These are phyloP conservation scores for Lipomyces mesembrius DNA, from an alignment of 805 yeast genomes.

Conservation along the genomic window DNA sequence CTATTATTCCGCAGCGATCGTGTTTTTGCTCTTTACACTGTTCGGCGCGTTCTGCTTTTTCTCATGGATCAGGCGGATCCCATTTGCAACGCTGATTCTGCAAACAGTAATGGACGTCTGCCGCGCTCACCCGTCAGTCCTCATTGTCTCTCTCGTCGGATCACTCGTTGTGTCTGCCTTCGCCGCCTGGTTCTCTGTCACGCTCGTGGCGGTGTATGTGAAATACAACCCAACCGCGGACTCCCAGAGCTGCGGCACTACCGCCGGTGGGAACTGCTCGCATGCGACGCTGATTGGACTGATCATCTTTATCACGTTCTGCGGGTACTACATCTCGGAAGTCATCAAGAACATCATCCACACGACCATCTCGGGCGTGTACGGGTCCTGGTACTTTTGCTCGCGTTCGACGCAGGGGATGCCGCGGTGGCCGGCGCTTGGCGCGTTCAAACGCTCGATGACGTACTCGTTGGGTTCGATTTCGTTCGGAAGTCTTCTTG, in stretches of 20 bases:
- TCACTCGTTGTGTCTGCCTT: slow-evolving; percentile 63
- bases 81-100: slow-evolving; percentile 71
- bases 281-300: slow-evolving; percentile 67
- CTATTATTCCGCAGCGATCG: slow-evolving; percentile 82
- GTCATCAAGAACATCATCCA: slow-evolving; percentile 81
- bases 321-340: slow-evolving; percentile 83
- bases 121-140: slow-evolving; percentile 70
- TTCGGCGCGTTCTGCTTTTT: slow-evolving; percentile 73
- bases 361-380: slow-evolving; percentile 79
- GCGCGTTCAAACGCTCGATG: slow-evolving; percentile 77
- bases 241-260: slow-evolving; percentile 52
- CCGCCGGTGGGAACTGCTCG: slow-evolving; percentile 60
- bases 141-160: slow-evolving; percentile 65
- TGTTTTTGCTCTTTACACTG: slow-evolving; percentile 66
- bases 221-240: slow-evolving; percentile 68
- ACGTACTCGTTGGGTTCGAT: slow-evolving; percentile 90
- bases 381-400: slow-evolving; percentile 90
- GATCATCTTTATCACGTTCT: slow-evolving; percentile 73
- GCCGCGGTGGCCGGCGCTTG: slow-evolving; percentile 78
- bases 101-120: slow-evolving; percentile 78
- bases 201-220: slow-evolving; percentile 75
- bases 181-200: slow-evolving; percentile 65
- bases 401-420: slow-evolving; percentile 74
- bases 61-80: slow-evolving; percentile 71
- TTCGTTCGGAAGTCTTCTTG: slow-evolving; percentile 80